Base-by-base conservation (phyloP, 2,329 filamentous ascomycete genomes). In the Scedosporium boydii region DNA sequence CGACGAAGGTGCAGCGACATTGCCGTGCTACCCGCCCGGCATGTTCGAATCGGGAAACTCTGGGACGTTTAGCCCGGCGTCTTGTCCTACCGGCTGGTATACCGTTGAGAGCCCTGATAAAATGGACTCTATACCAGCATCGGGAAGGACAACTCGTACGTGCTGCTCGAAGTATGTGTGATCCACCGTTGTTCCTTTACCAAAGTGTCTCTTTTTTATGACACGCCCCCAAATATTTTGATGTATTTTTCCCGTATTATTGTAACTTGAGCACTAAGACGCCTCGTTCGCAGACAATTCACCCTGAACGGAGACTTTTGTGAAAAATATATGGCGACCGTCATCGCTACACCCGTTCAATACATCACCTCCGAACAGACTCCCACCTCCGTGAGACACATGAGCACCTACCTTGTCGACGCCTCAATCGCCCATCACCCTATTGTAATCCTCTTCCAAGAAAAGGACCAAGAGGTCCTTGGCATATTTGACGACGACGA, bases 131-230 rank as follows among this genome's bases (percentile, higher is more conserved):
- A 63, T 64, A 34, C 63, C 64, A 59, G 65, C 66, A 10, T 67
- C 70, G 55, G 70, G 70, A 29, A 76, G 72, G n/a, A 76, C 73
- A 6, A 77, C 75, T 10, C 74, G 74, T 4, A 67, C 76, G 16
- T 77, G 75, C 64, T 77, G 75, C 60, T 77, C 75, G 61, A 75
- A 72, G 75, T 77, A 73, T 63, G 75, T 73, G 41, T 27, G 21
- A 23, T 3, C 21, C 41, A 38, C 12, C 3, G 10, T 38, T 38
- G 34, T 38, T 38, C 34, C 10, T 38, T 38, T 38, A 4, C 34
- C 34, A 3, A 38, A 12, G 34, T 63, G 10, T 44, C 16, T 29
- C 18, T 9, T 34, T 21, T 23, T 26, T 48, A 21, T n/a, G 41
- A 26, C 3, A 29, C 38, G 21, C 29, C 34, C 27, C 5, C n/a